These are phyloP conservation scores for Claviceps sp. DNA, from an alignment of 2,329 filamentous ascomycete genomes.

Conservation along the genomic window DNA sequence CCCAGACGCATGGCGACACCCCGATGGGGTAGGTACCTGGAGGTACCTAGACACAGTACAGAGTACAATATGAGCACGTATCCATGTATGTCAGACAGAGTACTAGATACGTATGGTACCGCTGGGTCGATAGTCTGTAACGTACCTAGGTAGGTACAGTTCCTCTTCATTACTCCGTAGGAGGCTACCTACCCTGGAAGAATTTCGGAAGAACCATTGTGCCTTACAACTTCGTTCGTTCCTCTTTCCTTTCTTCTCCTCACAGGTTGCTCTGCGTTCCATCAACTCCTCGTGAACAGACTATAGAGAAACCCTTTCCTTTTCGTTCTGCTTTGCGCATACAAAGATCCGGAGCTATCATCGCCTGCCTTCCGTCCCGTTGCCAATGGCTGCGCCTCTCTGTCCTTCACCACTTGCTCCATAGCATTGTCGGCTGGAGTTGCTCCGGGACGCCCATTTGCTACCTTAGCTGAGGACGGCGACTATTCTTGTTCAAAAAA, in stretches of 20 bases:
- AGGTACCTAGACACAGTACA: not conserved
- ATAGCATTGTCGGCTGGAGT: not conserved
- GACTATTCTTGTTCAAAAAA: not conserved
- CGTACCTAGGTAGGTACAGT: too few relatives aligned
- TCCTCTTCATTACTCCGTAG: too few relatives aligned
- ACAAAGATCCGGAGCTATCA: not conserved
- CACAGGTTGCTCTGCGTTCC: not conserved
- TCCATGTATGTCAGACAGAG: not conserved
- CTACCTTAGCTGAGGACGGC: not conserved
- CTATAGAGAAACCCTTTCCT: conserved; percentile 9
- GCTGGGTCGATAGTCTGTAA: too few relatives aligned
- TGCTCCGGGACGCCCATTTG: not conserved
- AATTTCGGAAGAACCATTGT: too few relatives aligned
- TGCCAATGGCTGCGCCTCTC: not conserved
- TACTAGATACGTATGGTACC: too few relatives aligned
- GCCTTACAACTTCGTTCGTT: not conserved
- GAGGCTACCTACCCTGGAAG: not conserved
- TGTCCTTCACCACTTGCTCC: not conserved
- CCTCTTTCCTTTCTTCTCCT: not conserved
- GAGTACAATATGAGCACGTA: not conserved
- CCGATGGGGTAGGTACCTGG: not conserved
- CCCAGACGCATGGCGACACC: not conserved
- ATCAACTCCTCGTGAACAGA: conserved; percentile 5
- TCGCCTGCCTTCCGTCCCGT: not conserved
- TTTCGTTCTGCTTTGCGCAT: conserved; percentile 2